Evolutionary conservation across 441 rosid species (phyloP).

Genomic region (Eruca vesicaria): DNA sequence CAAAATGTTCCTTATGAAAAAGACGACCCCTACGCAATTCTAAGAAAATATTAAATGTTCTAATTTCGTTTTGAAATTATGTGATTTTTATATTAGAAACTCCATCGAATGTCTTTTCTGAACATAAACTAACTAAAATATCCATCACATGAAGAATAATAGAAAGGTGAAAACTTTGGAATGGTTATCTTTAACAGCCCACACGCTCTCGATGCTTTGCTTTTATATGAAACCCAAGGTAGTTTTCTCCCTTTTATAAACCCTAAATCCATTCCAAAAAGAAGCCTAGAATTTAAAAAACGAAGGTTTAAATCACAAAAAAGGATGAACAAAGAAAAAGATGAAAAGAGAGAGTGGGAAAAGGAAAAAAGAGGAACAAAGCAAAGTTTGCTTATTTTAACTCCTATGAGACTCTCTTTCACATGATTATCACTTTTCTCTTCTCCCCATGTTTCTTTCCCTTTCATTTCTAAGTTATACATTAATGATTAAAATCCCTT

Average conservation of each 20-base stretch:
- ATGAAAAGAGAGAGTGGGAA: constrained; percentile 27
- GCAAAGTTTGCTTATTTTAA: constrained; percentile 35
- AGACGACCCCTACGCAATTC: neutral
- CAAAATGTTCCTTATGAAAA: neutral
- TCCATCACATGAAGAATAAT: constrained; percentile 29
- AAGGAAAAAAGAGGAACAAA: constrained; percentile 27
- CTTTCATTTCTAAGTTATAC: constrained; percentile 30
- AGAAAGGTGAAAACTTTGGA: constrained; percentile 43
- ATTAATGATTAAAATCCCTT: constrained; percentile 25
- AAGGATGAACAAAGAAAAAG: constrained; percentile 32
- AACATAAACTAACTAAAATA: constrained; percentile 13
- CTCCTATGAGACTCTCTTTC: constrained; percentile 30
- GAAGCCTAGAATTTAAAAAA: neutral
- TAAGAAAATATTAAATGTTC: neutral
- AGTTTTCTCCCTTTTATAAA: constrained; percentile 33
- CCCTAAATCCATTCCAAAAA: constrained; percentile 38
- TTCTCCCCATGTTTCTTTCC: constrained; percentile 25
- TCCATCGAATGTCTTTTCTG: neutral
- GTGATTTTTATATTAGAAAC: neutral
- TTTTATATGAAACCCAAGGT: constrained; percentile 38
- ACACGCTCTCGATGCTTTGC: constrained; percentile 38
- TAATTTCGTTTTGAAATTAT: neutral
- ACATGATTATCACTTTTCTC: constrained; percentile 38
- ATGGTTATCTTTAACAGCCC: constrained; percentile 37
- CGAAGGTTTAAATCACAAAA: constrained; percentile 8